Base-by-base conservation (phyloP, 345 rosid species). In the Rhodomyrtus tomentosa region DNA sequence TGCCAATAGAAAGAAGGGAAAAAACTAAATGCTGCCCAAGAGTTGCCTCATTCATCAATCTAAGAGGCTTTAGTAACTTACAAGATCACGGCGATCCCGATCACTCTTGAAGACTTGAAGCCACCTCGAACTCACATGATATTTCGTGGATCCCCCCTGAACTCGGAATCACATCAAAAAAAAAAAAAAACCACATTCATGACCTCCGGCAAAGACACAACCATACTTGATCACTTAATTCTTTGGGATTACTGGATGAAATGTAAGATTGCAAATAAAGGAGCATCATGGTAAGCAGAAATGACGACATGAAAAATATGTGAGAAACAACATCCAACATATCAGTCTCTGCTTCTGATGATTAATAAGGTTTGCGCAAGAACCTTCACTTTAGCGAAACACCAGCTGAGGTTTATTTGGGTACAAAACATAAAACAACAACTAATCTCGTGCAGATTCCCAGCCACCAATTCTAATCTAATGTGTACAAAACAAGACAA, bases 61-160 rank as follows among this genome's bases (percentile, higher is more conserved):
- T 22, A 82, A 25, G 62, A 7, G 42, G 81, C 74, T 50, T 72
- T 53, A 80, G 73, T 59, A 59, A 90, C 96, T 91, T 89, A 93
- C 99, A 87, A 96, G 98, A 94, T 96, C 98, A 73, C 98, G 99
- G 36, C 95, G 98, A 88, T 96, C 98, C 52, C 98, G 91, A 68
- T 94, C 98, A 84, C 94, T 94, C 91, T 92, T 93, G 89, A 96
- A 96, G 84, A 92, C 94, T 86, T 96, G 99, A 10, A 94, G 91
- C 99, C 99, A 95, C 89, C 95, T 92, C 55, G 95, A 95, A 87
- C 92, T 94, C 15, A 92, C 86, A 92, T 96, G 99, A 89, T 95
- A 95, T 85, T 95, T 97, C 32, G 98, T 94, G 25, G 99, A 93
- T 85, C 98, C 98, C 86, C 99, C 99, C 99, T 97, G 90, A 89